These are phyloP conservation scores for Basipetospora chlamydospora DNA, from an alignment of 2,329 filamentous ascomycete genomes.

Conservation along the genomic window DNA sequence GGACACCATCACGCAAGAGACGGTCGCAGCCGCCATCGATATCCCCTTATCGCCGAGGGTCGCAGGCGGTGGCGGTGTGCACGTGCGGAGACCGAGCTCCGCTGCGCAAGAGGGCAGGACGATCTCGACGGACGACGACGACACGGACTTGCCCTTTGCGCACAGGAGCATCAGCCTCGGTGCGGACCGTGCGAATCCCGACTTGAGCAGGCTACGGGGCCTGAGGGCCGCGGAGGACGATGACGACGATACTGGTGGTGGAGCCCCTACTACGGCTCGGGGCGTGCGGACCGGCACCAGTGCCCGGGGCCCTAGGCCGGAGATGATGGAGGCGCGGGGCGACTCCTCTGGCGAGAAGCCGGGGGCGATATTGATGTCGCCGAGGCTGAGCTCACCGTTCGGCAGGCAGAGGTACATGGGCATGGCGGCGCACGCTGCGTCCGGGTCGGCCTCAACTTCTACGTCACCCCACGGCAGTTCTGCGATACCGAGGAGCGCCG, in stretches of 20 bases:
- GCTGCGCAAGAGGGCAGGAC: conserved; percentile 49
- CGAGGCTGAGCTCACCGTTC: conserved; percentile 28
- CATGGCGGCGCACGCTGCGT: conserved; percentile 18
- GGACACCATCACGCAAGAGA: conserved; percentile 7
- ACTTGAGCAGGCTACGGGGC: conserved; percentile 41
- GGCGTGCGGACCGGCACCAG: conserved; percentile 2
- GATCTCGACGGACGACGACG: conserved; percentile 44
- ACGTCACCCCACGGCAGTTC: too few species aligned
- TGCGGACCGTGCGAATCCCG: conserved; percentile 43
- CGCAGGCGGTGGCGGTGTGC: too few species aligned
- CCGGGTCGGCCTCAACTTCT: too few species aligned
- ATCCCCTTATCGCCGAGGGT: conserved; percentile 58
- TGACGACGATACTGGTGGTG: too few species aligned
- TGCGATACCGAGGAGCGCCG: too few species aligned
- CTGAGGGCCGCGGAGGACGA: conserved; percentile 10
- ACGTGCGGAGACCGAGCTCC: conserved; percentile 52
- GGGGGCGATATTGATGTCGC: conserved; percentile 26
- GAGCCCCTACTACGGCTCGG: too few species aligned
- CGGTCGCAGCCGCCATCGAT: conserved; percentile 50
- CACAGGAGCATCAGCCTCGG: conserved; percentile 56
- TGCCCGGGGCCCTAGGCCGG: conserved; percentile 22
- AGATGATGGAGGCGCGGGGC: conserved; percentile 22
- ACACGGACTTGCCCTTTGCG: conserved; percentile 44
- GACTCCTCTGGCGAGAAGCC: conserved; percentile 30
- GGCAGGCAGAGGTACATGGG: conserved; percentile 31